These are phyloP conservation scores for Aspergillus latus DNA, from an alignment of 2,329 filamentous ascomycete genomes.

Conservation along the genomic window DNA sequence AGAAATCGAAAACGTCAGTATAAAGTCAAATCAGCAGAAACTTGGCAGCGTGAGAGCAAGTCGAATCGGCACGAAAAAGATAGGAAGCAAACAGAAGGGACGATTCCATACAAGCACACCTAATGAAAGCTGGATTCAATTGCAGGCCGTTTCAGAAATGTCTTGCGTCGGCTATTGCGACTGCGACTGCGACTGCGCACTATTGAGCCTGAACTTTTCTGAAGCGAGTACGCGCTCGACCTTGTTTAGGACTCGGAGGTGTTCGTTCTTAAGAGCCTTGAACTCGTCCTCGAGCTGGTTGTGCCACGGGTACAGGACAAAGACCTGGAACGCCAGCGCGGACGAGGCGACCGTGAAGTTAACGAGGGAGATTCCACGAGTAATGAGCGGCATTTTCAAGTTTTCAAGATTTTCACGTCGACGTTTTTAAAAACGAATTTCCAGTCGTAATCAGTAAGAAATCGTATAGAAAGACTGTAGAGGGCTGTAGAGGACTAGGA, in stretches of 20 bases:
- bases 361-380: slow-evolving; percentile 58
- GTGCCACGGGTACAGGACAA: slow-evolving; percentile 71
- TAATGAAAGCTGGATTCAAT: too few relatives aligned
- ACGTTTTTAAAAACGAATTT: neutral
- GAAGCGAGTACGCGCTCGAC: neutral
- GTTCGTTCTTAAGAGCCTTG: slow-evolving; percentile 58
- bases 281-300: slow-evolving; percentile 64
- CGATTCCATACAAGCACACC: too few relatives aligned
- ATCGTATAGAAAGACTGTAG: too few relatives aligned
- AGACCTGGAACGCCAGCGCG: slow-evolving; percentile 66
- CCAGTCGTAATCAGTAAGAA: too few relatives aligned
- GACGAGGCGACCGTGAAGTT: slow-evolving; percentile 67
- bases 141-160: too few relatives aligned
- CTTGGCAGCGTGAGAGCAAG: too few relatives aligned
- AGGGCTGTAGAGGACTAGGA: too few relatives aligned
- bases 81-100: too few relatives aligned
- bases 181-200: neutral
- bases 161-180: neutral
- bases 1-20: too few relatives aligned
- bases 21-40: too few relatives aligned
- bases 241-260: slow-evolving; percentile 38
- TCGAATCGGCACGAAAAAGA: too few relatives aligned
- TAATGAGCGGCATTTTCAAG: slow-evolving; percentile 29
- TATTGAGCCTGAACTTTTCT: neutral
- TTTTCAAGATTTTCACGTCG: neutral